Percentiles rank a stretch among this genome's conserved stretches.
Evolutionary conservation across 805 yeast genomes (phyloP).

Genomic region (Metschnikowia cerradonensis): DNA sequence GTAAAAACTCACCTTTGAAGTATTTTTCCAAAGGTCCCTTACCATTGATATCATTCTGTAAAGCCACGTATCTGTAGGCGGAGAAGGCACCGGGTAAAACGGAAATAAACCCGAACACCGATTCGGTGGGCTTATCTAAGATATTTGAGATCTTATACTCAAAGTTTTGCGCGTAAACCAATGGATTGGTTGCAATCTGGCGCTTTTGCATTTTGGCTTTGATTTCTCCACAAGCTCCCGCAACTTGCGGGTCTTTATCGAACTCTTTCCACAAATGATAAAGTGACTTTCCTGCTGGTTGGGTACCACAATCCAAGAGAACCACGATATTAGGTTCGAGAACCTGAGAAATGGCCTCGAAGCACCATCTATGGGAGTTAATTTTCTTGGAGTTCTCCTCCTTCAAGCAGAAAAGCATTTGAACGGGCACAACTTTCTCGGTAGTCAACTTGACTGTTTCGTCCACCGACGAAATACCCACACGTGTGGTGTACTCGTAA

Average conservation of each 20-base stretch:
- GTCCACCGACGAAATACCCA: constrained; percentile 60
- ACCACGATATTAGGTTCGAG: constrained; percentile 80
- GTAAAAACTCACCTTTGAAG: constrained; percentile 86
- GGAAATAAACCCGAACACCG: constrained; percentile 88
- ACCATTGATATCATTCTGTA: constrained; percentile 64
- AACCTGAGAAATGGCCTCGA: constrained; percentile 84
- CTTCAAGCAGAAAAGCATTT: constrained; percentile 82
- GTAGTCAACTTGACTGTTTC: constrained; percentile 52
- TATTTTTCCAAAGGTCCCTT: constrained; percentile 84
- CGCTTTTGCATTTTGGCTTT: constrained; percentile 41
- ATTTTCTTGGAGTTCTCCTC: constrained; percentile 87
- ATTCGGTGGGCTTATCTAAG: constrained; percentile 92
- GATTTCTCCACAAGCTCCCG: constrained; percentile 98
- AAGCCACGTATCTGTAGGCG: constrained; percentile 84
- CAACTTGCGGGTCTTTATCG: constrained; percentile 70
- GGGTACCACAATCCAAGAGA: constrained; percentile 90
- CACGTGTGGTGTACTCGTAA: constrained; percentile 90
- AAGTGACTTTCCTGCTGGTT: constrained; percentile 78
- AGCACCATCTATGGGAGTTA: constrained; percentile 95
- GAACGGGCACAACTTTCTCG: constrained; percentile 69
- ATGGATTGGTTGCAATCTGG: constrained; percentile 63
- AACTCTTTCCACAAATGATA: constrained; percentile 90
- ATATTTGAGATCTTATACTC: constrained; percentile 95
- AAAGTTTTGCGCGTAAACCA: constrained; percentile 94
- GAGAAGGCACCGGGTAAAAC: constrained; percentile 97